A percentile compares a stretch with the other conserved stretches of the same genome.
phyloP scores from a whole-genome alignment of 2,329 filamentous ascomycete genomes.

The Parastagonospora avenae region DNA sequence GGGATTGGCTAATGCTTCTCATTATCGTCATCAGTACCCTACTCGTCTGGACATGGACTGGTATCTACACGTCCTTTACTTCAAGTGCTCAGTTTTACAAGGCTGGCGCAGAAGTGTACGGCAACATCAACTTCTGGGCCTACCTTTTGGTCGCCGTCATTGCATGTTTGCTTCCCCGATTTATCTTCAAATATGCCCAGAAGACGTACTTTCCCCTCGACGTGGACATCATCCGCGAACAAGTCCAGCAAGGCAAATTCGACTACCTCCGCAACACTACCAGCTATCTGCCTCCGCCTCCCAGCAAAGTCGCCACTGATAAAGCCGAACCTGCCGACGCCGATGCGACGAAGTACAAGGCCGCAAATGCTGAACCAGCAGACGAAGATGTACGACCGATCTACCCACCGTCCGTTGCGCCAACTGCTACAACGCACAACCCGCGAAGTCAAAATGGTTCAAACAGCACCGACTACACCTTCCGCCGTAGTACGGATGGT shows the following conservation, averaged over 20 bases:
- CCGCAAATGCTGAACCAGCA: conserved; percentile 56
- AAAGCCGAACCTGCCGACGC: conserved; percentile 64
- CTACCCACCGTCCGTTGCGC: conserved; percentile 86
- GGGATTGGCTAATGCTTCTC: conserved; percentile 94
- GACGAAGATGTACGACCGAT: conserved; percentile 91
- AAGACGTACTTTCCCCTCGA: conserved; percentile 95
- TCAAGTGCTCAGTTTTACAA: conserved; percentile 72
- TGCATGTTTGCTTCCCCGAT: conserved; percentile 84
- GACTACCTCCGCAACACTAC: conserved; percentile 69
- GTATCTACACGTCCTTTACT: conserved; percentile 73
- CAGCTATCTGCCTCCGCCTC: conserved; percentile 53
- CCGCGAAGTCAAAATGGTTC: conserved; percentile 86
- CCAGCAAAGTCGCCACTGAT: conserved; percentile 51
- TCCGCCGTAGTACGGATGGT: conserved; percentile 45
- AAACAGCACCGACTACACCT: conserved; percentile 89
- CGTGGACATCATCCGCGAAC: conserved; percentile 92
- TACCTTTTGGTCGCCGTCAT: conserved; percentile 77
- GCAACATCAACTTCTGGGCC: conserved; percentile 84
- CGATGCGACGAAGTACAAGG: conserved; percentile 48
- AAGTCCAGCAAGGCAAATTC: conserved; percentile 82
- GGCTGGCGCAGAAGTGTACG: conserved; percentile 78
- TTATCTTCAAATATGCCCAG: conserved; percentile 83
- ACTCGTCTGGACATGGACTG: conserved; percentile 95
- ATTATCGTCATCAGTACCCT: conserved; percentile 82
- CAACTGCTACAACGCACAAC: conserved; percentile 71